A percentile compares a stretch with the other conserved stretches of the same genome.
Conservation (phyloP, 768 basidiomycete genomes). For the Lentinula boryana region DNA sequence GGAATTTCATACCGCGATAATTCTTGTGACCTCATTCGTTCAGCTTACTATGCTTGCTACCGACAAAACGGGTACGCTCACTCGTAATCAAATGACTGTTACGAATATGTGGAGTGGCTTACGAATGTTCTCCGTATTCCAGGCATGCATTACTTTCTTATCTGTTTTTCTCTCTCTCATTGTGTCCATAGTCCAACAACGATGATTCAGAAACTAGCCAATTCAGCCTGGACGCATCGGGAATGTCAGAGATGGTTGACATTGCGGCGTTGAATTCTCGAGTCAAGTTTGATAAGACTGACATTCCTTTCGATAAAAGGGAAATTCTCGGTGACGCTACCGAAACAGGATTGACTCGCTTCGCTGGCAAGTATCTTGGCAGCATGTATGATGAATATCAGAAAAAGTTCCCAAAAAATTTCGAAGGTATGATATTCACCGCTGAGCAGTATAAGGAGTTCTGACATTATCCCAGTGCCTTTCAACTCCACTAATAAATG, state of each 20-base stretch:
- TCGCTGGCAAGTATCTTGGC: slow-evolving; percentile 50
- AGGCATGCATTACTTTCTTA: slow-evolving; percentile 23
- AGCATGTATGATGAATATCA: slow-evolving; percentile 48
- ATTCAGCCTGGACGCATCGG: slow-evolving; percentile 45
- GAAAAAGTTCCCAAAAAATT: slow-evolving; percentile 50
- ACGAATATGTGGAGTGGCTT: slow-evolving; percentile 62
- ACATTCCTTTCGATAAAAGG: slow-evolving; percentile 57
- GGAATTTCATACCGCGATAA: background rate
- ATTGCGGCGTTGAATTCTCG: slow-evolving; percentile 62
- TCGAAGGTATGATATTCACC: slow-evolving; percentile 34
- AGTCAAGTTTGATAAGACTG: slow-evolving; percentile 62
- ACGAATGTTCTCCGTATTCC: slow-evolving; percentile 61
- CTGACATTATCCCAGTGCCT: slow-evolving; percentile 31
- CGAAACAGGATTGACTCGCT: slow-evolving; percentile 65
- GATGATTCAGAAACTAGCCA: slow-evolving; percentile 46
- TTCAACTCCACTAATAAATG: slow-evolving; percentile 74
- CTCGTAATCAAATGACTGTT: slow-evolving; percentile 70
- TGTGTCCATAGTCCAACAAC: slow-evolving; percentile 49
- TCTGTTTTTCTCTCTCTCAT: background rate
- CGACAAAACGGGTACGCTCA: slow-evolving; percentile 69
- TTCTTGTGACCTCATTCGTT: background rate
- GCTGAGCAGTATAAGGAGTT: background rate
- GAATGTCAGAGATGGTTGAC: slow-evolving; percentile 64
- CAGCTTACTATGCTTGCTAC: slow-evolving; percentile 62
- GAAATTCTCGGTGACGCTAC: slow-evolving; percentile 68